These are phyloP conservation scores for Colletotrichum lentis DNA, from an alignment of 2,329 filamentous ascomycete species.

Conservation along the genomic window DNA sequence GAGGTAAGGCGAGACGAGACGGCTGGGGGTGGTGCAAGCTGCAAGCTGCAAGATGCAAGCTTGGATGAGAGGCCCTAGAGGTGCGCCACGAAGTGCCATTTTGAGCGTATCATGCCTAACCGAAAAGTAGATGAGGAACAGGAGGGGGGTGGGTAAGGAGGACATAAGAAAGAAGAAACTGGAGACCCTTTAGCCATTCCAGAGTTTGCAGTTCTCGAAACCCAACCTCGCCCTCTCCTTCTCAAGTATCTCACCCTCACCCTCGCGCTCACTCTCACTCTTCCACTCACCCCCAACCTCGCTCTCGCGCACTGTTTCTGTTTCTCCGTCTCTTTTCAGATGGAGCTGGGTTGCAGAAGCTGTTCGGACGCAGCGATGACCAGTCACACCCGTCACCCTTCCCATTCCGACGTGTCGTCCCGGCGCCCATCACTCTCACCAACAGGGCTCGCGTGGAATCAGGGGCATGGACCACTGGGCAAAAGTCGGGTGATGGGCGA, in stretches of 20 bases:
- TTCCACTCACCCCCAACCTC: neutral
- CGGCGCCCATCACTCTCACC: neutral
- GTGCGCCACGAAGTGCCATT: slow-evolving; percentile 24
- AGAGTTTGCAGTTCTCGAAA: slow-evolving; percentile 18
- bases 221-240: neutral
- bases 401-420: neutral
- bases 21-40: slow-evolving; percentile 4
- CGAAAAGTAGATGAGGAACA: slow-evolving; percentile 15
- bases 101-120: slow-evolving; percentile 21
- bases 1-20: slow-evolving; percentile 5
- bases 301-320: neutral
- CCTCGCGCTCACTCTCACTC: too few relatives aligned
- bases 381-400: neutral
- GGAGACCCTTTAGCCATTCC: neutral
- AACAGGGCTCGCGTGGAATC: slow-evolving; percentile 15
- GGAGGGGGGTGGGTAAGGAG: slow-evolving; percentile 1
- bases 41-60: slow-evolving; percentile 1
- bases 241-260: neutral
- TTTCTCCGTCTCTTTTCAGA: neutral
- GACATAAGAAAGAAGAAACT: slow-evolving; percentile 9
- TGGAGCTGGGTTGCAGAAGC: neutral
- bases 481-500: slow-evolving; percentile 1
- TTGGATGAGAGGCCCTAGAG: neutral
- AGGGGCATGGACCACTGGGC: neutral
- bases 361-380: neutral